Percentiles rank a stretch among this genome's conserved stretches.
Evolutionary conservation across 2,329 filamentous ascomycete genomes (phyloP).

Genomic region (Sporothrix curviconia): DNA sequence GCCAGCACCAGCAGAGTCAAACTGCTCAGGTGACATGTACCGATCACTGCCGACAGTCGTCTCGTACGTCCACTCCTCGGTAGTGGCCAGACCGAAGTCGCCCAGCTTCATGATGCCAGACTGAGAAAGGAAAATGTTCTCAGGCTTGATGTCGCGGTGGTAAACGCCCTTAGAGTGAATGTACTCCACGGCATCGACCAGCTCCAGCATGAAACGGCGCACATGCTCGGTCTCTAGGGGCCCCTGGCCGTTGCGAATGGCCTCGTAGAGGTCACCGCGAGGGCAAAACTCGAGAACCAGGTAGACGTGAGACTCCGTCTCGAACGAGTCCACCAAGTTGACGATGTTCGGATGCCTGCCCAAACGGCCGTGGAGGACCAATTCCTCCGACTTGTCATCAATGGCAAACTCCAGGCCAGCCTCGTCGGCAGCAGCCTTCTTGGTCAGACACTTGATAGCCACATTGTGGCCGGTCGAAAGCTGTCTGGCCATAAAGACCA

Average conservation of each 20-base stretch:
- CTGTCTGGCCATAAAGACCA: conserved; percentile 93
- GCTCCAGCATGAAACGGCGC: conserved; percentile 91
- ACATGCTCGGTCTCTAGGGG: conserved; percentile 95
- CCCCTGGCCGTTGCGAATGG: conserved; percentile 81
- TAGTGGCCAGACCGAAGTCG: conserved; percentile 90
- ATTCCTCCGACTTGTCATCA: conserved; percentile 77
- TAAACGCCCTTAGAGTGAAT: conserved; percentile 88
- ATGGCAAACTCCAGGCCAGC: conserved; percentile 59
- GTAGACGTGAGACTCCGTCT: conserved; percentile 84
- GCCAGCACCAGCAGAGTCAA: conserved; percentile 76
- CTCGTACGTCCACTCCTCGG: conserved; percentile 84
- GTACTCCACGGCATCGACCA: conserved; percentile 81
- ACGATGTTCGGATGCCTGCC: conserved; percentile 84
- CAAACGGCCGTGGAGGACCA: conserved; percentile 71
- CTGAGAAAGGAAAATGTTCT: conserved; percentile 93
- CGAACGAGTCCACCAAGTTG: conserved; percentile 84
- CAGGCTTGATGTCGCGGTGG: conserved; percentile 97
- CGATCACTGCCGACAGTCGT: conserved; percentile 93
- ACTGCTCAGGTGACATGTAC: conserved; percentile 99
- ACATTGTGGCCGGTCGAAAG: conserved; percentile 69
- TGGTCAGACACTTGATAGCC: conserved; percentile 94
- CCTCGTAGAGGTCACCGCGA: conserved; percentile 94
- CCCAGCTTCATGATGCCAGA: conserved; percentile 90
- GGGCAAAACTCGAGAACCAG: conserved; percentile 92
- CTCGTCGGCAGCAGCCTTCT: conserved; percentile 59